Evolutionary conservation across 768 basidiomycete genomes (phyloP), one percentile per base, ranked within the genome.

Genomic region (Suillus lakei): DNA sequence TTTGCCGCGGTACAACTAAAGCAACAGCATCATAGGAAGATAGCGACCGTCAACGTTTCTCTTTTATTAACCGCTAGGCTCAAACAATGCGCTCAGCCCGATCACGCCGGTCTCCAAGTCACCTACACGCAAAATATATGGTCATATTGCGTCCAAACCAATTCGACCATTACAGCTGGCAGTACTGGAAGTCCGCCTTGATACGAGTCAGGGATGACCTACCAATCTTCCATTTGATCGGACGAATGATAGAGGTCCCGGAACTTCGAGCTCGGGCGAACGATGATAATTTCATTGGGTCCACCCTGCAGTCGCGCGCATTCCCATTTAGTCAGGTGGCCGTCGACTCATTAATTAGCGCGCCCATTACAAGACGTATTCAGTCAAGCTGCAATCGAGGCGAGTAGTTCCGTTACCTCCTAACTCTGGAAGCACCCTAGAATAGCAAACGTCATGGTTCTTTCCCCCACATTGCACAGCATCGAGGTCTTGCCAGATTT

Each of bases 161-260:
- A 23, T 13, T 28, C 26, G 50, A 28, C 48, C 15, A 16, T 30
- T 36, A 36, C 54, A 56, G n/a, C 54, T 56, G 54, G 26, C 48
- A 50, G 48, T 7, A 21, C 18, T 54, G 10, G 30, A n/a, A 21
- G 53, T 32, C 12, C 54, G 4, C 55, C 55, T 56, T 6, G 34
- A 36, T n/a, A n/a, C 12, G 44, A 46, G 26, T 58, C 56, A 38
- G 38, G 56, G 36, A 26, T 36, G 12, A 9, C 13, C n/a, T 13
- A 15, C 13, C 7, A 2, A 36, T 26, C 30, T 66, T 66, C 65
- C 65, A 63, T 64, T 64, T 55, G 65, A 46, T 64, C 54, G 62
- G 54, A 48, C 39, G 34, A 55, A 55, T n/a, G 34, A n/a, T 23
- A 23, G 34, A 23, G 34, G n/a, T 1, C 7, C 34, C 54, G 48